A percentile compares a stretch with the other conserved stretches of the same genome.
phyloP scores from a whole-genome alignment of 306 rosid species.

The Mimosa bimucronata region DNA sequence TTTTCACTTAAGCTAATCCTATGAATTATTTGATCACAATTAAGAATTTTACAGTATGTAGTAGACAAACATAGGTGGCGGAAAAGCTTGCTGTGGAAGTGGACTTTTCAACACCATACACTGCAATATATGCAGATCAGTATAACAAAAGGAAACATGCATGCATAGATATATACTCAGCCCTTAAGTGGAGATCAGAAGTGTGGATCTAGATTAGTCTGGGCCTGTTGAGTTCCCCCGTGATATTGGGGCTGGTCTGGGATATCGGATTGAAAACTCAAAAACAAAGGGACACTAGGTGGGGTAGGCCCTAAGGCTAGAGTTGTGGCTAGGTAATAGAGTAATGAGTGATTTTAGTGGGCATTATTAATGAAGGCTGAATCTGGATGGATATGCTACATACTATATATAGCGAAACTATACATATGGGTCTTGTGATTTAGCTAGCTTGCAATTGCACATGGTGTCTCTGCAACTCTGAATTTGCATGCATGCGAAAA shows the following conservation, averaged over 20 bases:
- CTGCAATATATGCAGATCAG: background rate
- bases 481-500: slow-evolving; percentile 1
- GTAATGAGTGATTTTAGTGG: background rate
- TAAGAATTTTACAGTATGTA: background rate
- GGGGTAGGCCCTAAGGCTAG: background rate
- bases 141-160: background rate
- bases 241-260: too few relatives aligned
- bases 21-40: background rate
- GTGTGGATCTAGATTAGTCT: too few relatives aligned
- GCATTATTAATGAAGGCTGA: background rate
- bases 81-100: background rate
- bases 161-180: background rate
- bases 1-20: background rate
- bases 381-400: background rate
- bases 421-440: background rate
- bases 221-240: too few relatives aligned
- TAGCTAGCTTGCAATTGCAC: background rate
- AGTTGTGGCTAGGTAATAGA: background rate
- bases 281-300: background rate
- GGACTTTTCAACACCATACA: background rate
- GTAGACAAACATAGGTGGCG: background rate
- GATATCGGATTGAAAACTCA: too few relatives aligned
- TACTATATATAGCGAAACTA: background rate
- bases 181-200: too few relatives aligned
- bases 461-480: slow-evolving; percentile 15